Evolutionary conservation across 2,329 filamentous ascomycete genomes (phyloP), one percentile per base, ranked within the genome.

Genomic region (Basipetospora chlamydospora): DNA sequence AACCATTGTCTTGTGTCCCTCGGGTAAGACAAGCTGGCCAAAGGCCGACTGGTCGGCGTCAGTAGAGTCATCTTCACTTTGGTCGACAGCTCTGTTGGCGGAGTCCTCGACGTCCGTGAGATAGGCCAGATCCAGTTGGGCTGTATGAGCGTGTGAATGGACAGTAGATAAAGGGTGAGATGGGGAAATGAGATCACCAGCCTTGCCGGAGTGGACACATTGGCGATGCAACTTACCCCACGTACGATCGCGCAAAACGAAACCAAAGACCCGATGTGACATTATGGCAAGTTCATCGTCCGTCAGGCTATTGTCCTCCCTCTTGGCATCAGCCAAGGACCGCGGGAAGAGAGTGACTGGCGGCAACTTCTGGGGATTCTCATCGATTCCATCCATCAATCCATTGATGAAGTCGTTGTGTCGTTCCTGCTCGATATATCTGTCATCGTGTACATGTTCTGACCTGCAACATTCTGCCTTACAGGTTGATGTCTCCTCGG

Each of bases 191-290:
- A 6, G 18, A 2, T 16, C 2, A 32, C 41, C 4, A 46, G 37
- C 12, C 40, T 10, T 3, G 39, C 45, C 47, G 13, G 8, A 16
- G 18, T 10, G 9, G 9, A 28, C 12, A n/a, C n/a, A 37, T 26
- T 13, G 13, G 23, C 10, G 43, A 33, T 28, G 20, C 16, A n/a
- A 41, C 50, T 39, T 34, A 52, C 52, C 49, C 56, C 53, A 58
- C 42, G 47, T 54, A 0, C 55, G 44, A 18, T 39, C 53, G 2
- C 55, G 46, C 2, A 59, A 37, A 1, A 55, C 43, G 20, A 55
- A 59, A 0, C 47, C 55, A 39, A 53, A 55, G 1, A 57, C 52
- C 0, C 52, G 43, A n/a, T 50, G 46, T 1, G 47, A 44, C 47
- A 58, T 55, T n/a, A n/a, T n/a, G n/a, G n/a, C n/a, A n/a, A n/a